Percentiles rank a stretch among this genome's conserved stretches.
These are phyloP conservation scores for Paramecium sonneborni DNA, from an alignment of 73 alveolate genomes.

Conservation along the genomic window DNA sequence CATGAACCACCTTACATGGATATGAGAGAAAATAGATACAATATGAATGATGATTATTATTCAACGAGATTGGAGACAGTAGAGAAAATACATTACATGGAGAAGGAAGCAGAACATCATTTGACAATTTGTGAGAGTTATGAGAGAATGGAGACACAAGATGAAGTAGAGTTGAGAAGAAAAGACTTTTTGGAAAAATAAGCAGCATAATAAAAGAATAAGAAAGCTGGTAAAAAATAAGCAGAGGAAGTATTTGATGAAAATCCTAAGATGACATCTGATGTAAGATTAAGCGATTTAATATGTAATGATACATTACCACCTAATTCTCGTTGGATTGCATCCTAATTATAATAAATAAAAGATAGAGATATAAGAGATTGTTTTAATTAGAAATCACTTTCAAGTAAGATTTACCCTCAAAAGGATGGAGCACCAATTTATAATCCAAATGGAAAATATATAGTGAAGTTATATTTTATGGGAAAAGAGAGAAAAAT, in stretches of 20 bases:
- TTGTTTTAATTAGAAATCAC: slow-evolving; percentile 84
- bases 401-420: slow-evolving; percentile 95
- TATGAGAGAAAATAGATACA: slow-evolving; percentile 25
- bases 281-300: slow-evolving; percentile 74
- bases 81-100: slow-evolving; percentile 58
- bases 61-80: slow-evolving; percentile 61
- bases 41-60: slow-evolving; percentile 51
- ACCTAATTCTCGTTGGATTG: slow-evolving; percentile 93
- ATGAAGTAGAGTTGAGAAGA: slow-evolving; percentile 77
- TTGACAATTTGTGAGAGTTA: slow-evolving; percentile 68
- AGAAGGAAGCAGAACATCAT: slow-evolving; percentile 57
- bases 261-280: slow-evolving; percentile 67
- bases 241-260: slow-evolving; percentile 66
- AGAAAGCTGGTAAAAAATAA: slow-evolving; percentile 68
- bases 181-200: slow-evolving; percentile 83
- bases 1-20: slow-evolving; percentile 55
- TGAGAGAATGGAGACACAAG: slow-evolving; percentile 89
- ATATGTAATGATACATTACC: slow-evolving; percentile 85
- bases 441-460: slow-evolving; percentile 94
- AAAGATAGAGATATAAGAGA: slow-evolving; percentile 95
- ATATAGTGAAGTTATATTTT: slow-evolving; percentile 90
- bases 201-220: slow-evolving; percentile 76
- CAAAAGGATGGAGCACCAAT: slow-evolving; percentile 97
- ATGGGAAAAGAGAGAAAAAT: slow-evolving; percentile 96
- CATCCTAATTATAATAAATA: slow-evolving; percentile 90